Percentiles rank a stretch among this genome's conserved stretches.
phyloP scores from a whole-genome alignment of 2,329 filamentous ascomycete species.

The Phialemoniopsis sp. region DNA sequence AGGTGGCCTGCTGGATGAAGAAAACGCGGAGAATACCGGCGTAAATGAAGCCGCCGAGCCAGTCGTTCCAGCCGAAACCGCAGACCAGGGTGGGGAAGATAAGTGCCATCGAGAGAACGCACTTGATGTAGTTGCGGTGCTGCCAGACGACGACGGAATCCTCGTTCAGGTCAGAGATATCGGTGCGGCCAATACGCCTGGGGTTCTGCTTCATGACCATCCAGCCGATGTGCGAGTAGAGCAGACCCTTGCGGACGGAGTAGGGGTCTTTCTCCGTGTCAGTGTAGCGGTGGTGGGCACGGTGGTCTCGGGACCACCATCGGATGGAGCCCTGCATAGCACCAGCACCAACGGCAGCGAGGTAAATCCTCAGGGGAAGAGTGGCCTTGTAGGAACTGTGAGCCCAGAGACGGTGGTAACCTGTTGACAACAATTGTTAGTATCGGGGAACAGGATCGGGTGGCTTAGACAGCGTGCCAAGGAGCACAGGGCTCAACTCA shows the following conservation, averaged over 20 bases:
- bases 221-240: constrained; percentile 84
- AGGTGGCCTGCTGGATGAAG: constrained; percentile 88
- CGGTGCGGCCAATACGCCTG: constrained; percentile 81
- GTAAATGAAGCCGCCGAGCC: constrained; percentile 78
- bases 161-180: constrained; percentile 85
- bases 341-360: constrained; percentile 76
- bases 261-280: constrained; percentile 91
- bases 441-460: constrained; percentile 1
- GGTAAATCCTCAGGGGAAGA: constrained; percentile 73
- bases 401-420: constrained; percentile 82
- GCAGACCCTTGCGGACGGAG: constrained; percentile 81
- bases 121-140: constrained; percentile 81
- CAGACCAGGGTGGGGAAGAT: constrained; percentile 71
- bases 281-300: constrained; percentile 87
- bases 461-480: neutral
- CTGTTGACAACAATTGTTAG: constrained; percentile 21
- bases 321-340: constrained; percentile 82
- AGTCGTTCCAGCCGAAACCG: constrained; percentile 78
- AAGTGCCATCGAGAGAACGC: constrained; percentile 72
- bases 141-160: constrained; percentile 83
- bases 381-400: constrained; percentile 79
- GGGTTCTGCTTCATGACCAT: constrained; percentile 94
- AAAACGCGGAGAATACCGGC: constrained; percentile 82
- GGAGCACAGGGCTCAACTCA: constrained; percentile 30
- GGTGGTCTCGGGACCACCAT: constrained; percentile 86